Percentiles rank a stretch among this genome's conserved stretches.
These are phyloP conservation scores for Actinidia arguta DNA, from an alignment of 179 eudicot species.

Conservation along the genomic window DNA sequence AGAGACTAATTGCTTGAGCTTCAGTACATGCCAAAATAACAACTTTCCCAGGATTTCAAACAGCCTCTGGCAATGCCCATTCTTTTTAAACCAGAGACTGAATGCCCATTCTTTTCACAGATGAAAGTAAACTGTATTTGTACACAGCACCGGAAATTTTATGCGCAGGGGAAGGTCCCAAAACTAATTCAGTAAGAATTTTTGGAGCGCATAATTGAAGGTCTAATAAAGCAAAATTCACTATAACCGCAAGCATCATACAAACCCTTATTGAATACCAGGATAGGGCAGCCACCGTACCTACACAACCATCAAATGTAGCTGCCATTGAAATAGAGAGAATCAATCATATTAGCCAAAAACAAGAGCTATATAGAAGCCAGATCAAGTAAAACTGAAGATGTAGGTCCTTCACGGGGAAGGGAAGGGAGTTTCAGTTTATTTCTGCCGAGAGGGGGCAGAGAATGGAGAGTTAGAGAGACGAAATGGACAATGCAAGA, in stretches of 20 bases:
- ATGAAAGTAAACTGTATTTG: not conserved
- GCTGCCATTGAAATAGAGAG: constrained; percentile 7
- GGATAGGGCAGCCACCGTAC: not conserved
- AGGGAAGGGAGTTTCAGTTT: not conserved
- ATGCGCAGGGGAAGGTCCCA: not conserved
- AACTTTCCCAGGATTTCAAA: not conserved
- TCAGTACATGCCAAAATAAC: not conserved
- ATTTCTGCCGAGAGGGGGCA: not conserved
- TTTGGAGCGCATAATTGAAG: too few relatives aligned
- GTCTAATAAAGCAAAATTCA: not conserved
- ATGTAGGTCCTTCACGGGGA: not conserved
- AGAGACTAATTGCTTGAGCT: not conserved
- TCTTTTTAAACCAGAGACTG: not conserved
- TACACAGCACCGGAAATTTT: not conserved
- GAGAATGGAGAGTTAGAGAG: not conserved
- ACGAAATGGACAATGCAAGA: not conserved
- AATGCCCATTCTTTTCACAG: too few relatives aligned
- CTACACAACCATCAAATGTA: not conserved
- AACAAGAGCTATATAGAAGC: not conserved
- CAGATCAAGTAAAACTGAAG: not conserved
- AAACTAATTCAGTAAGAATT: too few relatives aligned
- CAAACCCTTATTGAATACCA: not conserved
- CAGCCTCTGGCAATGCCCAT: not conserved
- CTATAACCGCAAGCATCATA: not conserved
- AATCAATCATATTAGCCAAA: constrained; percentile 7